A percentile compares a stretch with the other conserved stretches of the same genome.
These are phyloP conservation scores for Dendrocalamus latiflorus DNA, from an alignment of 202 grass and related monocot genomes.

Conservation along the genomic window DNA sequence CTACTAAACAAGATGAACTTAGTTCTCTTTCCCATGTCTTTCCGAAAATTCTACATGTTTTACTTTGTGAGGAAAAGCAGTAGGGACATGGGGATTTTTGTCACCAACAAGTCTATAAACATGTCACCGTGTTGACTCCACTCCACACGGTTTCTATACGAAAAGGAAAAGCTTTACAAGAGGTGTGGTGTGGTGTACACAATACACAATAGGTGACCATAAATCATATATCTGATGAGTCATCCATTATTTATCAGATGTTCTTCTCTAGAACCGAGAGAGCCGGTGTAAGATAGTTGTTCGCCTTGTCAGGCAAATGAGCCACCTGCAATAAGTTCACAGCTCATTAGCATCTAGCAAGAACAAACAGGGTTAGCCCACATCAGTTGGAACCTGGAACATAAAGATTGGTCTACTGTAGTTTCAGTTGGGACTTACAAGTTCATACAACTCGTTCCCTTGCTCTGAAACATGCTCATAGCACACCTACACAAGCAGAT, in stretches of 20 bases:
- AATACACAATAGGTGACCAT: slow-evolving; percentile 27
- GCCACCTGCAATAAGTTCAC: slow-evolving; percentile 54
- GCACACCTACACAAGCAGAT: slow-evolving; percentile 49
- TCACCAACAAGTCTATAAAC: not conserved
- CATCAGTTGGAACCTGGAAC: not conserved
- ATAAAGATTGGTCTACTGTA: not conserved
- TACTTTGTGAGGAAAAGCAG: not conserved
- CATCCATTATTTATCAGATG: slow-evolving; percentile 35
- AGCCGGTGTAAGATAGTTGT: slow-evolving; percentile 91
- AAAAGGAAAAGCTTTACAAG: slow-evolving; percentile 34
- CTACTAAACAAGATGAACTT: too few species aligned
- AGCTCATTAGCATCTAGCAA: not conserved
- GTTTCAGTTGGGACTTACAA: slow-evolving; percentile 50
- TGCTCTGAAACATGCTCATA: slow-evolving; percentile 84
- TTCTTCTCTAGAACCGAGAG: slow-evolving; percentile 94
- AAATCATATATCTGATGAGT: not conserved
- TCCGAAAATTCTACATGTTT: not conserved
- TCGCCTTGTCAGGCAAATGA: slow-evolving; percentile 97
- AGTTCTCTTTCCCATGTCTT: not conserved
- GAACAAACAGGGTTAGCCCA: not conserved
- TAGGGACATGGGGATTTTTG: not conserved
- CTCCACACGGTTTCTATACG: not conserved
- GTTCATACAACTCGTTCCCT: slow-evolving; percentile 74
- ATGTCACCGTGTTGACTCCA: not conserved
- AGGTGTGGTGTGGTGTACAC: not conserved